Conservation (phyloP, 495 filamentous ascomycete genomes). For the Oidiodendron maius region DNA sequence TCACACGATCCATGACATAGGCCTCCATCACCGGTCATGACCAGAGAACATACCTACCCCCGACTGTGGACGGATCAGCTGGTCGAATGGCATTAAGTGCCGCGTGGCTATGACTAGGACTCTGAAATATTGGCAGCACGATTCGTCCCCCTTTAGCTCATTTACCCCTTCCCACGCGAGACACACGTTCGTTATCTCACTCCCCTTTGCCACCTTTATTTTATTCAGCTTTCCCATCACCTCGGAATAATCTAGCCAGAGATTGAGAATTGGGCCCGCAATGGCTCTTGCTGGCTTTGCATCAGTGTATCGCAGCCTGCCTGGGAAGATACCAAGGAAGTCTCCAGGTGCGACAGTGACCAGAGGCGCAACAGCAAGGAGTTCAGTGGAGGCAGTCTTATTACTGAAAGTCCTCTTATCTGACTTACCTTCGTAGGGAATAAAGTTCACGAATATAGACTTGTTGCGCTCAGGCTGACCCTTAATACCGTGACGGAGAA, state of each 20-base stretch:
- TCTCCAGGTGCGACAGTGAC: slow-evolving; percentile 5
- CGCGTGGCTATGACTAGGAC: slow-evolving; percentile 6
- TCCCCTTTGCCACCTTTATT: slow-evolving; percentile 10
- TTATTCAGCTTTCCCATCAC: slow-evolving; percentile 11
- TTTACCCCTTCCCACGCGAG: slow-evolving; percentile 9
- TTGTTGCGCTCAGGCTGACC: slow-evolving; percentile 5
- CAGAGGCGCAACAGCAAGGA: slow-evolving; percentile 1
- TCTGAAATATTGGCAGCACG: slow-evolving; percentile 9
- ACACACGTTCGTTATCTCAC: slow-evolving; percentile 10
- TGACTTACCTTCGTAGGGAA: slow-evolving; percentile 4
- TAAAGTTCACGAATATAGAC: slow-evolving; percentile 4
- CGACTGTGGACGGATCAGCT: slow-evolving; percentile 5
- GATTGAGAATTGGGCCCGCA: slow-evolving; percentile 4
- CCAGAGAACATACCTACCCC: background rate
- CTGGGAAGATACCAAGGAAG: slow-evolving; percentile 9
- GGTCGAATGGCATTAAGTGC: slow-evolving; percentile 5
- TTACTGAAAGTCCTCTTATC: background rate
- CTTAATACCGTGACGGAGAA: slow-evolving; percentile 5
- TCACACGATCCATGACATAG: too few relatives aligned
- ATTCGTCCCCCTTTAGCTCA: slow-evolving; percentile 6
- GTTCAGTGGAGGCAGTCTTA: slow-evolving; percentile 3
- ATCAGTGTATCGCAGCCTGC: slow-evolving; percentile 2
- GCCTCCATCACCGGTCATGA: too few relatives aligned
- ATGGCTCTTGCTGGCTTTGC: slow-evolving; percentile 9
- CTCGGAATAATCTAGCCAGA: slow-evolving; percentile 11